Base-by-base conservation (phyloP, 768 basidiomycete genomes). In the Rossbeevera mucosa region DNA sequence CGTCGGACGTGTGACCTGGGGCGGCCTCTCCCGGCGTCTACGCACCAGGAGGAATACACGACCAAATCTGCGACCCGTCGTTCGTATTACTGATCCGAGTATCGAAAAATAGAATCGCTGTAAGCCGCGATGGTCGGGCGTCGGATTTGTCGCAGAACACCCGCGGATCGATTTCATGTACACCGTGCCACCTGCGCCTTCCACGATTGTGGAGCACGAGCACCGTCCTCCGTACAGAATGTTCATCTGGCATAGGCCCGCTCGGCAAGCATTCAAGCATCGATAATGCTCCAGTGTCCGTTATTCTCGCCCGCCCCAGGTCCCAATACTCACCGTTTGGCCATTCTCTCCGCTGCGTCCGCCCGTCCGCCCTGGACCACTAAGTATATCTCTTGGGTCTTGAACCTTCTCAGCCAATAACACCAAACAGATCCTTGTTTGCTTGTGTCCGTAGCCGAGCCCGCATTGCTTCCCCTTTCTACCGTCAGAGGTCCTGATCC, bases 161-260 rank as follows among this genome's bases (percentile, higher is more conserved):
- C 54, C 54, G 54, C 54, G 54, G 54, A 55, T 55, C 54, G 54
- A 18, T 22, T 44, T 41, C 5, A 45, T n/a, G n/a, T n/a, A n/a
- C 26, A 36, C 24, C 7, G n/a, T 20, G 29, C n/a, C 54, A 53
- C 30, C 3, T 14, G 9, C 24, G 24, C 47, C 24, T 33, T 38
- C 36, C 18, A 20, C 46, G 50, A 48, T n/a, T 7, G 13, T 46
- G 28, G 13, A 48, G 25, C 13, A 20, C 11, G 13, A n/a, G 28
- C 24, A 20, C n/a, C 21, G 49, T 31, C 22, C 48, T 46, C 29
- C 28, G 42, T 5, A 50, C 44, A 30, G 20, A 13, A 18, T 4
- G 29, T 50, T 24, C 18, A 20, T 45, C 11, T 12, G 16, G 25
- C n/a, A 8, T 46, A 20, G 48, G 24, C 21, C 18, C 18, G 5